phyloP scores from a whole-genome alignment of 768 basidiomycete species.

The Mycena metata region DNA sequence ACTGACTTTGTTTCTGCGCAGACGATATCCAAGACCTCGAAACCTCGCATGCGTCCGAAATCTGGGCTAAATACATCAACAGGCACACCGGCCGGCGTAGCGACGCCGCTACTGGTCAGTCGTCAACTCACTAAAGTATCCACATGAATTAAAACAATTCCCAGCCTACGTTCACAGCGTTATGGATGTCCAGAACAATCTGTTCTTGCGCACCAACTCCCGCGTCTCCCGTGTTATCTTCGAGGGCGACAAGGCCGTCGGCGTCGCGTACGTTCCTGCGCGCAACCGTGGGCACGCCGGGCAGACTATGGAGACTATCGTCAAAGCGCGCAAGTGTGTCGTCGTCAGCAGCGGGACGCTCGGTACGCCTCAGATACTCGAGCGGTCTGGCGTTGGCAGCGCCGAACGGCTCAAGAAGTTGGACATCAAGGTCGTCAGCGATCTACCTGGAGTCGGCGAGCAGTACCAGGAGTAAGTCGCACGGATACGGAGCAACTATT shows the following conservation, averaged over 20 bases:
- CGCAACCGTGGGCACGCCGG: slow-evolving; percentile 69
- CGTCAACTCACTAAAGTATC: neutral
- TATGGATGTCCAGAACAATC: slow-evolving; percentile 73
- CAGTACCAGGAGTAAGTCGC: slow-evolving; percentile 70
- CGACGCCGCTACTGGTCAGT: slow-evolving; percentile 75
- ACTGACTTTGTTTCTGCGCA: slow-evolving; percentile 38
- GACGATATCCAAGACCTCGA: slow-evolving; percentile 78
- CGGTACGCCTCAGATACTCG: slow-evolving; percentile 80
- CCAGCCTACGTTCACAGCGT: slow-evolving; percentile 67
- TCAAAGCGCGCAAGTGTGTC: slow-evolving; percentile 75
- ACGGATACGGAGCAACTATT: neutral
- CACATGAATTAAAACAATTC: neutral
- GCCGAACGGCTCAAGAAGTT: slow-evolving; percentile 67
- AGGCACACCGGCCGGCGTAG: slow-evolving; percentile 79
- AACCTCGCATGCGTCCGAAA: slow-evolving; percentile 74
- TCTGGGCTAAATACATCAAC: slow-evolving; percentile 86
- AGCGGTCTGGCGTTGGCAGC: slow-evolving; percentile 78
- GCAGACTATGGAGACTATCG: slow-evolving; percentile 71
- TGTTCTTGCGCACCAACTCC: slow-evolving; percentile 75
- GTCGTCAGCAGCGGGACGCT: slow-evolving; percentile 77
- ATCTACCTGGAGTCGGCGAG: slow-evolving; percentile 80
- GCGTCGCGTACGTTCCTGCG: slow-evolving; percentile 76
- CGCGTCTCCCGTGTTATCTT: slow-evolving; percentile 80
- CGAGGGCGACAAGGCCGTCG: slow-evolving; percentile 79
- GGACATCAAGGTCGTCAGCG: slow-evolving; percentile 73